A percentile compares a stretch with the other conserved stretches of the same genome.
Evolutionary conservation across 805 yeast species (phyloP).

Genomic region (Hanseniaspora jakobsenii): DNA sequence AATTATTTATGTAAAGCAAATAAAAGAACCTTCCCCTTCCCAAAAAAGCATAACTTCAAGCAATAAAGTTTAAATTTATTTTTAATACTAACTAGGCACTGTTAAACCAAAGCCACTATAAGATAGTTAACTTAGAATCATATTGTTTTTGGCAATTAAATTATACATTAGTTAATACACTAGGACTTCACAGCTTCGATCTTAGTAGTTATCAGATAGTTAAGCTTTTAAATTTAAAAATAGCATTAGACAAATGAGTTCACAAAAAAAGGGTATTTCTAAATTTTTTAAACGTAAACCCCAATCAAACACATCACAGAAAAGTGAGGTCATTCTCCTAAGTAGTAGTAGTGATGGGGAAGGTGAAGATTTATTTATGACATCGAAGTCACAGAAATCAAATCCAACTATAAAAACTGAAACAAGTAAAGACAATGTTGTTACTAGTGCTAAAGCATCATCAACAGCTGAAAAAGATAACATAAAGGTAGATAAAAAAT

Average conservation of each 20-base stretch:
- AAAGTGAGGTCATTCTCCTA: background rate
- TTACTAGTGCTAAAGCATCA: background rate
- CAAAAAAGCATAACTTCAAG: too few species aligned
- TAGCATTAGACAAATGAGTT: background rate
- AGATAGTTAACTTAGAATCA: too few species aligned
- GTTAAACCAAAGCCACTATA: too few species aligned
- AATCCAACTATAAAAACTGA: slow-evolving; percentile 7
- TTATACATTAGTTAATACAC: too few species aligned
- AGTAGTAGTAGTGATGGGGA: slow-evolving; percentile 14
- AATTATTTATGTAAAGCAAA: too few species aligned
- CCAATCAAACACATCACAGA: background rate
- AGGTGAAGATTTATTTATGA: slow-evolving; percentile 16
- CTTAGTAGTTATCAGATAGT: too few species aligned
- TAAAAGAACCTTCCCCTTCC: too few species aligned
- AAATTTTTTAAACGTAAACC: slow-evolving; percentile 6
- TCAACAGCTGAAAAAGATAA: background rate
- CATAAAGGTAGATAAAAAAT: slow-evolving; percentile 19
- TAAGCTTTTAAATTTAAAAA: slow-evolving; percentile 1
- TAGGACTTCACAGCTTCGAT: too few species aligned
- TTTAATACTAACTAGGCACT: too few species aligned
- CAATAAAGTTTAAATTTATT: too few species aligned
- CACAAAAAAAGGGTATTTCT: slow-evolving; percentile 1
- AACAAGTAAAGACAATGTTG: background rate
- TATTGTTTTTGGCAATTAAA: too few species aligned
- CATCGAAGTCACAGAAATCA: slow-evolving; percentile 15